Evolutionary conservation across 1,284 basidiomycete genomes (phyloP).

Genomic region (Irpex sp.): DNA sequence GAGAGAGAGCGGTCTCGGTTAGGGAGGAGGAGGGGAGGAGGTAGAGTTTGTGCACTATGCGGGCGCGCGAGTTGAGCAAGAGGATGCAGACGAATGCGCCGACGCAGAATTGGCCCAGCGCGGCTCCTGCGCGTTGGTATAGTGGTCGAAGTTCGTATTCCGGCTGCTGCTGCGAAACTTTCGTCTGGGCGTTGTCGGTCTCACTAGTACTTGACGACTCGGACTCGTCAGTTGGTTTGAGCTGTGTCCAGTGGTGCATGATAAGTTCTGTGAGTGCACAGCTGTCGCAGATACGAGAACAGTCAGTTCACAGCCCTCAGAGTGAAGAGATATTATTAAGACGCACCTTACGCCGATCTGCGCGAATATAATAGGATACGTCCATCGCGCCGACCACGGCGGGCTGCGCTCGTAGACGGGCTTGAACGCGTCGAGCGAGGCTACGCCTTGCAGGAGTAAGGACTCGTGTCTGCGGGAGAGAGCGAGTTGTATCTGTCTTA

Average conservation of each 20-base stretch:
- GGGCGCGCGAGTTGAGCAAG: conserved; percentile 32
- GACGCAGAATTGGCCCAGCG: conserved; percentile 27
- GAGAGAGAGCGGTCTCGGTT: conserved; percentile 1
- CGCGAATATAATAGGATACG: conserved; percentile 30
- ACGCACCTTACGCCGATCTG: conserved; percentile 35
- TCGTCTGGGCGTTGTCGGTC: too few relatives aligned
- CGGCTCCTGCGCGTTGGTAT: conserved; percentile 34
- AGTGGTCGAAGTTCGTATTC: conserved; percentile 31
- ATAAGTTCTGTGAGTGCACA: conserved; percentile 33
- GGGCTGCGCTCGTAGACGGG: conserved; percentile 28
- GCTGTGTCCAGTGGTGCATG: conserved; percentile 35
- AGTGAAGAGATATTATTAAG: too few relatives aligned
- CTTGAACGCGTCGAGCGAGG: conserved; percentile 7
- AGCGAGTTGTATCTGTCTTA: not conserved
- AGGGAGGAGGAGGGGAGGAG: conserved; percentile 24
- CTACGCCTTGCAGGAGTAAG: conserved; percentile 10
- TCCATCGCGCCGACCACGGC: conserved; percentile 34
- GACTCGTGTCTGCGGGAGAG: conserved; percentile 7
- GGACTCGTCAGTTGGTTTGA: conserved; percentile 9
- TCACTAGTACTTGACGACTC: too few relatives aligned
- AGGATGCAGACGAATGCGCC: conserved; percentile 31
- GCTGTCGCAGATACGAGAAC: too few relatives aligned
- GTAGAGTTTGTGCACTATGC: conserved; percentile 33
- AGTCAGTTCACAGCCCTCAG: too few relatives aligned
- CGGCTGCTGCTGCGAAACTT: conserved; percentile 5